Base-by-base conservation (phyloP, 1,284 basidiomycete species). In the Mrakiaceae sp. region DNA sequence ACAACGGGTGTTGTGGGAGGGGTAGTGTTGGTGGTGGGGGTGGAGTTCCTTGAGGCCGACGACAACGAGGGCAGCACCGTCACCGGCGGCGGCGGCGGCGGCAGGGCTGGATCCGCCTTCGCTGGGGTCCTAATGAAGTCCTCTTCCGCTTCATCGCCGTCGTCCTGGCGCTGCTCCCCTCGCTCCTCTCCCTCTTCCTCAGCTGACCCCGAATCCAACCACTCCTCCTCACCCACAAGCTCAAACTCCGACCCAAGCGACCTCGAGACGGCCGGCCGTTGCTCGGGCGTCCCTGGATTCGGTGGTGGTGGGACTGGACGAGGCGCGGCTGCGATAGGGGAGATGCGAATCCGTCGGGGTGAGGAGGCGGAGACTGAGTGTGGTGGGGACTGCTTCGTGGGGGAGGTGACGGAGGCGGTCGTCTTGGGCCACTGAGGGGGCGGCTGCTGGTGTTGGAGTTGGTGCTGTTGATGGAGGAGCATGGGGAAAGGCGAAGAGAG, bases 241-340 rank as follows among this genome's bases (percentile, higher is more conserved):
- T 66, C 65, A 14, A 66, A 66, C 27, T 66, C 64, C 5, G 64
- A 66, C 14, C 63, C 61, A 10, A 58, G 58, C 46, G 61, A 58
- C 16, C 43, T 52, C 10, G 57, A 14, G 5, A 54, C n/a, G 43
- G 40, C n/a, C 10, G 55, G 48, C 12, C 60, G 60, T 3, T 43
- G 55, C 14, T 10, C 55, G 3, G 55, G 43, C 3, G 43, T 3
- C 10, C 49, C 27, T 27, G 42, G 16, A 8, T 27, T 0, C 11
- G 48, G 10, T 5, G 16, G 10, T 11, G 40, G 10, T 11, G 49
- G 16, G 27, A 16, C 9, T 43, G 44, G 0, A 12, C 5, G 11
- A 27, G n/a, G 3, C 39, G 49, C 11, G 44, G 49, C 16, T 53
- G 44, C 11, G 46, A 9, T n/a, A 27, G 58, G 52, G 9, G 47